Conservation (phyloP, 2,329 filamentous ascomycete species). For the Aphanoascus verrucosus region DNA sequence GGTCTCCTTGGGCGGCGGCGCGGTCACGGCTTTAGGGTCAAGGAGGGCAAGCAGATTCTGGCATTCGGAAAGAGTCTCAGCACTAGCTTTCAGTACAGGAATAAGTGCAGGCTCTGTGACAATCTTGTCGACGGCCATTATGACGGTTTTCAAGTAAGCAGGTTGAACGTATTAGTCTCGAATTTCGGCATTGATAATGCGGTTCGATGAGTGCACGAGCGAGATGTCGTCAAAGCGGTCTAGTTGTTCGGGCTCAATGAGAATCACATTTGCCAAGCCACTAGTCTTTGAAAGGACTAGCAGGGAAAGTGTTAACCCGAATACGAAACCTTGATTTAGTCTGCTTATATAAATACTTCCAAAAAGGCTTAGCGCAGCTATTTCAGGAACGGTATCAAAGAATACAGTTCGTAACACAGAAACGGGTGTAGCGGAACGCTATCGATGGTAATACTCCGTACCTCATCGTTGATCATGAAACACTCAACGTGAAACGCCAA, state of each 20-base stretch:
- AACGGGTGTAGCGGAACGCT: too few relatives aligned
- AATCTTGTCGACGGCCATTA: conserved; percentile 48
- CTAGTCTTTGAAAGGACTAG: too few relatives aligned
- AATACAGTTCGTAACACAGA: too few relatives aligned
- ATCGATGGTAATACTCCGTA: too few relatives aligned
- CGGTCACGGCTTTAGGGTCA: conserved; percentile 36
- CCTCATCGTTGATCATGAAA: too few relatives aligned
- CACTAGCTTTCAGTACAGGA: conserved; percentile 61
- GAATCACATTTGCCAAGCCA: neutral
- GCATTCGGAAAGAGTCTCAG: conserved; percentile 60
- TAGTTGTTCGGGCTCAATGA: neutral
- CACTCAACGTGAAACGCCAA: too few relatives aligned
- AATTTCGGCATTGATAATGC: neutral
- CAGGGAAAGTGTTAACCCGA: too few relatives aligned
- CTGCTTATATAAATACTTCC: too few relatives aligned
- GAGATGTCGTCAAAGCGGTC: too few relatives aligned
- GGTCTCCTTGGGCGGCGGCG: conserved; percentile 37
- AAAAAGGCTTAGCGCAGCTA: too few relatives aligned
- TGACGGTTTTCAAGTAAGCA: neutral
- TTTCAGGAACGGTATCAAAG: too few relatives aligned
- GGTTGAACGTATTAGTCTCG: neutral
- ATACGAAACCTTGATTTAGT: too few relatives aligned
- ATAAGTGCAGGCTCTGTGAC: conserved; percentile 56
- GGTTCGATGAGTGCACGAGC: neutral
- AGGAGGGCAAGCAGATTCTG: conserved; percentile 41